Evolutionary conservation across 129 eudicot genomes (phyloP).

Genomic region (Erigeron canadensis): DNA sequence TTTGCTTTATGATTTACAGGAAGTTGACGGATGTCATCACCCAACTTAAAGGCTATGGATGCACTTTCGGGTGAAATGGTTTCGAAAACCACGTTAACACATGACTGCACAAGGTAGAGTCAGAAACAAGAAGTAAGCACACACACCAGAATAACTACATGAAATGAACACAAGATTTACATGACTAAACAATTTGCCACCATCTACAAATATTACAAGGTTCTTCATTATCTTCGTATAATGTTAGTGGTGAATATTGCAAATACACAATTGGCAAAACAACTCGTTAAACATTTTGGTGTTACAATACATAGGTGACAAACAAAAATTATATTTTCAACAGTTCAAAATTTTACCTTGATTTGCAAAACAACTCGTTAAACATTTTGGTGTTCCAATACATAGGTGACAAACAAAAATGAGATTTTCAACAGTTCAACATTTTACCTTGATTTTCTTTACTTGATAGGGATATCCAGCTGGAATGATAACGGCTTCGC

Average conservation of each 20-base stretch:
- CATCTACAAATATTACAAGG: conserved; percentile 1
- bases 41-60: conserved; percentile 61
- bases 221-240: background rate
- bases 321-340: background rate
- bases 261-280: background rate
- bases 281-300: background rate
- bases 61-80: conserved; percentile 93
- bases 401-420: background rate
- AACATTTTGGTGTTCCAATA: background rate
- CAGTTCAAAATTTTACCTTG: background rate
- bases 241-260: background rate
- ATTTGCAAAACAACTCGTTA: background rate
- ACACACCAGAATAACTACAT: background rate
- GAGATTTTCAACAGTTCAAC: background rate
- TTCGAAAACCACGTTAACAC: conserved; percentile 67
- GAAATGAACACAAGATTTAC: background rate
- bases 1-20: conserved; percentile 81
- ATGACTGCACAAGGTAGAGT: conserved; percentile 55
- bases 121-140: background rate
- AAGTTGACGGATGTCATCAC: conserved; percentile 77
- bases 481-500: conserved; percentile 89
- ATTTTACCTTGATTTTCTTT: conserved; percentile 60
- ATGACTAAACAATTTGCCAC: background rate
- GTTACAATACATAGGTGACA: background rate
- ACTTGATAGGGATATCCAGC: conserved; percentile 98